Evolutionary conservation across 441 rosid species (phyloP).

Genomic region (Bocquillonia castaneifolia): DNA sequence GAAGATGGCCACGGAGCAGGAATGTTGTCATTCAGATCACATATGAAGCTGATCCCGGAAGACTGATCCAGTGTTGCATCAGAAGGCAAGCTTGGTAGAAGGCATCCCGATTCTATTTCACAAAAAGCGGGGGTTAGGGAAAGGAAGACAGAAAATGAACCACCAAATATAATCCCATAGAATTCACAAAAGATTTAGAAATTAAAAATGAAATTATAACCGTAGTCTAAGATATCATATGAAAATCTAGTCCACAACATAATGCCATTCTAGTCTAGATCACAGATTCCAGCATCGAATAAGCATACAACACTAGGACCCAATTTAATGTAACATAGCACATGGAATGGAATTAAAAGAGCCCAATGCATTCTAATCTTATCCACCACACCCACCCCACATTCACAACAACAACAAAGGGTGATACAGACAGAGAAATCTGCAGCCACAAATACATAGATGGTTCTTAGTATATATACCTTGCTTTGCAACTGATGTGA

Average conservation of each 20-base stretch:
- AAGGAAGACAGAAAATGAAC: not conserved
- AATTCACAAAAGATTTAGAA: not conserved
- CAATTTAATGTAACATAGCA: not conserved
- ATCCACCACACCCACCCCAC: not conserved
- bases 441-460: not conserved
- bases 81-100: conserved; percentile 89
- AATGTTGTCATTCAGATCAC: conserved; percentile 93
- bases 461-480: conserved; percentile 30
- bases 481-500: conserved; percentile 43
- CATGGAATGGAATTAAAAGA: not conserved
- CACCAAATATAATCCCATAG: not conserved
- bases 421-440: not conserved
- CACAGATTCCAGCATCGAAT: not conserved
- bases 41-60: conserved; percentile 81
- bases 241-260: not conserved
- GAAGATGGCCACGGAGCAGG: conserved; percentile 95
- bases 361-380: not conserved
- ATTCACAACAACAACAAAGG: not conserved
- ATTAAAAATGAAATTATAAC: not conserved
- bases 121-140: not conserved
- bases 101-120: conserved; percentile 74
- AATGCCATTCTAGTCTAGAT: not conserved
- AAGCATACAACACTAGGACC: not conserved
- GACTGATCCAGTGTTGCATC: conserved; percentile 76
- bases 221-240: not conserved